Percentiles rank a stretch among this genome's conserved stretches.
These are phyloP conservation scores for Pseudoscleropodium purum DNA, from an alignment of 225 moss, liverwort and hornwort genomes.

Conservation along the genomic window DNA sequence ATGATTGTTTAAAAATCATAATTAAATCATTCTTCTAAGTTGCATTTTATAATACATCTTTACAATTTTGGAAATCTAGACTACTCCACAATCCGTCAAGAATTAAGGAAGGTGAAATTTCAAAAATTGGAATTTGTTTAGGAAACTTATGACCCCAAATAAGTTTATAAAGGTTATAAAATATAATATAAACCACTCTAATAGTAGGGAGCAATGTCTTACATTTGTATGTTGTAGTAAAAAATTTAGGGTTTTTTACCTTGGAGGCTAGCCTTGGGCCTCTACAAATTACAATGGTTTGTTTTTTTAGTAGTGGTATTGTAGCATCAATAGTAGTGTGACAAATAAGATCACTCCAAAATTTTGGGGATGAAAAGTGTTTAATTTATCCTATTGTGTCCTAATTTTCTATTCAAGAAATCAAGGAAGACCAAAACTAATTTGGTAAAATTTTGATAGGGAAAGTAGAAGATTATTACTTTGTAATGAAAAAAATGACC, in stretches of 20 bases:
- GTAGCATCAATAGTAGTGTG: not conserved
- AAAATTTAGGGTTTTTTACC: too few relatives aligned
- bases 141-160: not conserved
- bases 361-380: not conserved
- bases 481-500: rapidly evolving
- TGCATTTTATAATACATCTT: too few relatives aligned
- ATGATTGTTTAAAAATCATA: too few relatives aligned
- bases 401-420: not conserved
- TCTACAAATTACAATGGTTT: too few relatives aligned
- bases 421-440: not conserved
- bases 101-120: rapidly evolving
- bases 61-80: too few relatives aligned
- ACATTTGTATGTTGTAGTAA: too few relatives aligned
- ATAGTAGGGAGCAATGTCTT: not conserved
- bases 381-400: not conserved
- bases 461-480: not conserved
- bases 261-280: too few relatives aligned
- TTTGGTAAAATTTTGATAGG: not conserved
- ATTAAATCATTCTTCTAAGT: too few relatives aligned
- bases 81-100: too few relatives aligned
- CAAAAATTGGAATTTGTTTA: not conserved
- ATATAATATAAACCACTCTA: not conserved
- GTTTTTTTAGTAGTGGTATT: not conserved
- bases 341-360: not conserved
- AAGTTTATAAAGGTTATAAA: not conserved